phyloP scores from a whole-genome alignment of 2,329 filamentous ascomycete genomes.

The Cladosporium velox region DNA sequence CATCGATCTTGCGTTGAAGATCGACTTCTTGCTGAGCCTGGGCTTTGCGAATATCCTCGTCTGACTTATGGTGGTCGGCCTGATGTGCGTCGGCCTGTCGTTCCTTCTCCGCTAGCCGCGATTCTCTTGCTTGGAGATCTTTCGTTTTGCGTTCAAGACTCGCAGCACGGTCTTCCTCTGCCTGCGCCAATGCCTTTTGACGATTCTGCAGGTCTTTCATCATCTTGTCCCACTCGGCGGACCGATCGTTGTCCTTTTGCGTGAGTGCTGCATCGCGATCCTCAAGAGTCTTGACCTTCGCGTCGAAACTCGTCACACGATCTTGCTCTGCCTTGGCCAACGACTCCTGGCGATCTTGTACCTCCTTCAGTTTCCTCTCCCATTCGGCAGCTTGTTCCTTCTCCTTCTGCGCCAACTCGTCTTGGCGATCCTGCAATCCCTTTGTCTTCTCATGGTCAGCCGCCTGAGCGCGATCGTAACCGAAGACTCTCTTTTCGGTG shows the following conservation, averaged over 20 bases:
- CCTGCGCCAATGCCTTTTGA: not conserved
- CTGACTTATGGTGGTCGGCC: not conserved
- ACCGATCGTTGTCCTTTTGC: slow-evolving; percentile 6
- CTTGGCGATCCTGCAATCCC: too few species aligned
- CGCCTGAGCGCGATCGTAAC: too few species aligned
- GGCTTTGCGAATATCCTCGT: not conserved
- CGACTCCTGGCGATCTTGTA: too few species aligned
- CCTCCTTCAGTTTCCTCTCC: too few species aligned
- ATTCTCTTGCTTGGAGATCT: slow-evolving; percentile 14
- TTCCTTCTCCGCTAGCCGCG: slow-evolving; percentile 2
- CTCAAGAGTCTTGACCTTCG: slow-evolving; percentile 16
- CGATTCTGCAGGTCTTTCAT: not conserved
- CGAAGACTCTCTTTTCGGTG: too few species aligned
- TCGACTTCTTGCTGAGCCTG: slow-evolving; percentile 2
- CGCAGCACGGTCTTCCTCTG: slow-evolving; percentile 1
- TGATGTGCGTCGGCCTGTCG: not conserved
- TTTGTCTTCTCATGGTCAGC: too few species aligned
- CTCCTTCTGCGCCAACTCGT: too few species aligned
- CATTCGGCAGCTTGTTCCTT: too few species aligned
- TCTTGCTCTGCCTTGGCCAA: not conserved
- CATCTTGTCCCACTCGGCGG: slow-evolving; percentile 4
- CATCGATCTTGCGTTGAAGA: slow-evolving; percentile 11
- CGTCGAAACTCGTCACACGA: not conserved
- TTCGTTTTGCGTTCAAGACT: slow-evolving; percentile 13
- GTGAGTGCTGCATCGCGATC: slow-evolving; percentile 12